Evolutionary conservation across 2,329 filamentous ascomycete genomes (phyloP).

Genomic region (Penicillium sp.): DNA sequence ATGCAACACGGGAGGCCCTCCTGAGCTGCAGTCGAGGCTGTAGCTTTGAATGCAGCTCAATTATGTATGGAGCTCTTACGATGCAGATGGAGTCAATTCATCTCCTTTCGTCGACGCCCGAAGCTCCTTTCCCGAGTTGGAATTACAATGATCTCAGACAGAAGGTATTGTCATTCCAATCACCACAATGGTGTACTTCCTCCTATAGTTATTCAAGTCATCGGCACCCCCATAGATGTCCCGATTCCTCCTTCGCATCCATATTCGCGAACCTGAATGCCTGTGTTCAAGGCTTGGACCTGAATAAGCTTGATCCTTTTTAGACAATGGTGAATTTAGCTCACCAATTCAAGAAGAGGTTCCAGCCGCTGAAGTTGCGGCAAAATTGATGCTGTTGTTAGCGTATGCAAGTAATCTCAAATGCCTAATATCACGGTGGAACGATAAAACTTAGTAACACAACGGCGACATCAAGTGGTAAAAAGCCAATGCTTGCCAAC

Average conservation of each 20-base stretch:
- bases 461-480: background rate
- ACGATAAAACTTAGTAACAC: too few species aligned
- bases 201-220: rapidly evolving
- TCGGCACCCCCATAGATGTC: rapidly evolving
- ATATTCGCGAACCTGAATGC: background rate
- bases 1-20: slow-evolving; percentile 13
- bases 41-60: slow-evolving; percentile 25
- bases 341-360: background rate
- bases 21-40: slow-evolving; percentile 18
- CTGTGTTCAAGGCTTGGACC: background rate
- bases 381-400: background rate
- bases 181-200: background rate
- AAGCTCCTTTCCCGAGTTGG: background rate
- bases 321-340: background rate
- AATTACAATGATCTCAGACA: background rate
- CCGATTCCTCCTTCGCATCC: background rate
- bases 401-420: background rate
- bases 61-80: slow-evolving; percentile 22
- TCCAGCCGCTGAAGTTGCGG: background rate
- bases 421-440: background rate
- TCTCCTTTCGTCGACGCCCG: background rate
- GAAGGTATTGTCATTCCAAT: background rate
- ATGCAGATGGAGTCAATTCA: background rate
- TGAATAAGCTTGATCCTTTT: background rate
- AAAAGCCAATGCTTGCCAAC: background rate